Conservation (phyloP, 2,329 filamentous ascomycete genomes). For the Penicillium oxalicum region DNA sequence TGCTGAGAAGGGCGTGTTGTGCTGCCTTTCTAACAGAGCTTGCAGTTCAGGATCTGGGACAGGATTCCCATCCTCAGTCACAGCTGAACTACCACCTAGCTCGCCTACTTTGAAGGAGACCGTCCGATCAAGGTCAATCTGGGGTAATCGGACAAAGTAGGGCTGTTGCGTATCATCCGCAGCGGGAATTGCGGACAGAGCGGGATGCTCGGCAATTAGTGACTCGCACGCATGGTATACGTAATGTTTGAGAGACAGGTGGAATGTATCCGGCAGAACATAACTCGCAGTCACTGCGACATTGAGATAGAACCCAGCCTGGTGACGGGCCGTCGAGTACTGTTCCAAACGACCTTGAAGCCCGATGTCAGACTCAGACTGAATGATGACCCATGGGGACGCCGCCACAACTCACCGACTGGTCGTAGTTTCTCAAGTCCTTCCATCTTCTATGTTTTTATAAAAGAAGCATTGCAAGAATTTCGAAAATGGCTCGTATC, state of each 20-base stretch:
- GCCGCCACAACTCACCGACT: constrained; percentile 21
- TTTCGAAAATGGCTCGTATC: no score
- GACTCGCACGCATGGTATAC: constrained; percentile 34
- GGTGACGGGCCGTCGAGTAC: constrained; percentile 40
- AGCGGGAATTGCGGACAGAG: constrained; percentile 40
- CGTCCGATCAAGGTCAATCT: constrained; percentile 37
- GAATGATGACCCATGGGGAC: not conserved
- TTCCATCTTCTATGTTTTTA: no score
- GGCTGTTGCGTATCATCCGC: constrained; percentile 37
- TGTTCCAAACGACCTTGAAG: constrained; percentile 40
- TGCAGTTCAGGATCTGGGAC: constrained; percentile 38
- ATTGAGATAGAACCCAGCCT: constrained; percentile 42
- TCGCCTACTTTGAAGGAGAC: constrained; percentile 32
- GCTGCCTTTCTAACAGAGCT: constrained; percentile 36
- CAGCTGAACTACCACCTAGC: constrained; percentile 1
- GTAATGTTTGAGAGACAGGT: constrained; percentile 23
- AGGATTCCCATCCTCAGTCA: constrained; percentile 15
- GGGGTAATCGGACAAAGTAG: constrained; percentile 42
- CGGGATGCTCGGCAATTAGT: constrained; percentile 38
- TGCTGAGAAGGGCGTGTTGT: constrained; percentile 35
- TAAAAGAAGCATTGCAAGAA: no score
- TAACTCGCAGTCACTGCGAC: constrained; percentile 39
- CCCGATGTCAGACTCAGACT: constrained; percentile 2
- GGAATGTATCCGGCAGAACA: constrained; percentile 22
- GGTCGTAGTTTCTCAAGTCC: constrained; percentile 31